Percentiles rank a stretch among this genome's conserved stretches.
phyloP scores from a whole-genome alignment of 2,329 filamentous ascomycete genomes.

The Kalmusia sp. region DNA sequence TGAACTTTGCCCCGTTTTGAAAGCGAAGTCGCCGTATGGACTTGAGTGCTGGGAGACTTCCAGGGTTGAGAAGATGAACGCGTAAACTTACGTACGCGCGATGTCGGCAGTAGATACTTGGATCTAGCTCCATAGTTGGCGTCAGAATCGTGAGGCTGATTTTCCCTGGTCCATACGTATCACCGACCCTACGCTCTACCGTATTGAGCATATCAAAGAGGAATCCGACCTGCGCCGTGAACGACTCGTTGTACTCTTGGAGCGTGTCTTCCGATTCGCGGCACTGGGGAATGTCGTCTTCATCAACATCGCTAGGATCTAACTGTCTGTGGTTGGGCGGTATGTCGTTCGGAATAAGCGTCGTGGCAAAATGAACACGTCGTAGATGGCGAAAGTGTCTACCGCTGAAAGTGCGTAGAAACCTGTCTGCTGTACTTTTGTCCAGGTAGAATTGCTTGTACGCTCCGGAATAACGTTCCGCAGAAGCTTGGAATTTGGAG shows the following conservation, averaged over 20 bases:
- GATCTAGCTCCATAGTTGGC: background rate
- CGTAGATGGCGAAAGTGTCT: background rate
- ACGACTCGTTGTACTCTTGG: background rate
- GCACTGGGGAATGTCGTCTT: background rate
- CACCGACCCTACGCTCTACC: background rate
- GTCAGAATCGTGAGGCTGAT: background rate
- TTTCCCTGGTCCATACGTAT: background rate
- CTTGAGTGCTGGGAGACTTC: background rate
- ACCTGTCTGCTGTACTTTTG: background rate
- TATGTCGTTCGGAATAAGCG: background rate
- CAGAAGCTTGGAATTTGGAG: background rate
- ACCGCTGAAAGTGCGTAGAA: background rate
- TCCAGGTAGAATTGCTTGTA: background rate
- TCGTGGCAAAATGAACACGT: background rate
- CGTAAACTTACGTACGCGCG: background rate
- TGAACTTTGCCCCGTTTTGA: background rate
- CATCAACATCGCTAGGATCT: background rate
- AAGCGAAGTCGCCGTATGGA: background rate
- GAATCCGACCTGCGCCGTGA: background rate
- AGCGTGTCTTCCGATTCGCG: background rate
- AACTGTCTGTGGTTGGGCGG: background rate
- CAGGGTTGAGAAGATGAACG: background rate
- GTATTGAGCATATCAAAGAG: background rate
- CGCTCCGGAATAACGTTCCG: background rate
- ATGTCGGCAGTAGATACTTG: background rate